Evolutionary conservation across 768 basidiomycete genomes (phyloP).

Genomic region (Psilocybe tampanensis): DNA sequence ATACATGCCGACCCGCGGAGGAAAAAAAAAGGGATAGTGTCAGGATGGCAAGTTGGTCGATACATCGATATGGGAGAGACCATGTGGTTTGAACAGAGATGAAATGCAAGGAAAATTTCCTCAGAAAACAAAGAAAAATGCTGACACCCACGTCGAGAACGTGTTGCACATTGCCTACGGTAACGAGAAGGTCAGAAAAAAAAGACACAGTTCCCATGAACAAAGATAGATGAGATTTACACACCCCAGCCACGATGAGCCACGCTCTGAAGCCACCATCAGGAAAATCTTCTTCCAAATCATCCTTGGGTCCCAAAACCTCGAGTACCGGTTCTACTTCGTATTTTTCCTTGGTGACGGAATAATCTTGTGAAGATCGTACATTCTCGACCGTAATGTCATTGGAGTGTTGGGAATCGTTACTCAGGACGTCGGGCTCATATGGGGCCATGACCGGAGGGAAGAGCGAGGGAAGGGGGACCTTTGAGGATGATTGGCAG

Average conservation of each 20-base stretch:
- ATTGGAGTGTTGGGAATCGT: constrained; percentile 10
- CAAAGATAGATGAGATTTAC: background rate
- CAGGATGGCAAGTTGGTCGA: background rate
- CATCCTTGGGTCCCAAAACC: constrained; percentile 4
- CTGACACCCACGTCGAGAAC: constrained; percentile 43
- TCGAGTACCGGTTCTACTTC: constrained; percentile 6
- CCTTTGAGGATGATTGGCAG: background rate
- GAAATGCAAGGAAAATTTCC: too few species aligned
- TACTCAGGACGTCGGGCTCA: background rate
- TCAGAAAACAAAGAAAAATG: too few species aligned
- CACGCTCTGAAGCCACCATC: constrained; percentile 49
- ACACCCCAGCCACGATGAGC: constrained; percentile 47
- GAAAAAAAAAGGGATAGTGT: background rate
- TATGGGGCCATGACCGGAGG: background rate
- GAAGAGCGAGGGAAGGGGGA: background rate
- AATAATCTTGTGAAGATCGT: constrained; percentile 1
- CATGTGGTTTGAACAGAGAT: too few species aligned
- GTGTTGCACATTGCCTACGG: constrained; percentile 47
- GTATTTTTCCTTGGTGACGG: constrained; percentile 12
- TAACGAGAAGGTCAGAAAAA: background rate
- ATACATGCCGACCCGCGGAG: background rate
- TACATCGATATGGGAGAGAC: background rate
- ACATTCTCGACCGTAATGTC: constrained; percentile 14
- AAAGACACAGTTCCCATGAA: background rate
- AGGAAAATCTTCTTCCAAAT: constrained; percentile 34